Conservation (phyloP, 169 alveolate genomes). For the Cryptosporidium felis region DNA sequence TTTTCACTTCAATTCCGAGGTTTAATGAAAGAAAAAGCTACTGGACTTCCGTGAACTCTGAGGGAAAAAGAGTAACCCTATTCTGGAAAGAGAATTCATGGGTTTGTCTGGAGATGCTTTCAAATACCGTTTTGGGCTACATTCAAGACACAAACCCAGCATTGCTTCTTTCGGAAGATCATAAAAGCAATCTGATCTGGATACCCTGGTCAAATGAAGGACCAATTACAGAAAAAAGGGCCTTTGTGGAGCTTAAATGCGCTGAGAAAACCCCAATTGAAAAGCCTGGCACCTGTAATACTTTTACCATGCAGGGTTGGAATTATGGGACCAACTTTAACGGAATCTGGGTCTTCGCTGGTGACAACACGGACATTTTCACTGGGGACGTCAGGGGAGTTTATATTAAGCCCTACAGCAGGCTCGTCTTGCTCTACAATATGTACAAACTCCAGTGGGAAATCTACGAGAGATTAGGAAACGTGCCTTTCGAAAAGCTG, state of each 20-base stretch:
- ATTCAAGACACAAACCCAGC: constrained; percentile 58
- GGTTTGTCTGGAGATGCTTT: constrained; percentile 31
- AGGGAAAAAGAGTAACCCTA: constrained; percentile 33
- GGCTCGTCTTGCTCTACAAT: constrained; percentile 27
- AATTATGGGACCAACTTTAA: constrained; percentile 39
- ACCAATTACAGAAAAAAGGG: background rate
- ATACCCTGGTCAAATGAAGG: constrained; percentile 42
- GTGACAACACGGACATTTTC: constrained; percentile 20
- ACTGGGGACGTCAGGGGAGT: constrained; percentile 39
- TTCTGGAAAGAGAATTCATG: constrained; percentile 61
- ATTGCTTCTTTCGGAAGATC: background rate
- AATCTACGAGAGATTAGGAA: constrained; percentile 25
- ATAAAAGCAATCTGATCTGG: constrained; percentile 23
- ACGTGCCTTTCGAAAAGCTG: constrained; percentile 10
- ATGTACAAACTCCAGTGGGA: constrained; percentile 59
- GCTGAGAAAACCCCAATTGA: background rate
- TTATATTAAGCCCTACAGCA: constrained; percentile 55
- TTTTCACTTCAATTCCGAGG: constrained; percentile 50
- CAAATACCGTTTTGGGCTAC: constrained; percentile 47
- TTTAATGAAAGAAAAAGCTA: constrained; percentile 24
- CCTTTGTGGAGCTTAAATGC: background rate
- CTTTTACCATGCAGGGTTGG: constrained; percentile 63
- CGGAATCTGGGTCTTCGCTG: constrained; percentile 58
- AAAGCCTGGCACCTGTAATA: constrained; percentile 14
- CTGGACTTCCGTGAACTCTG: constrained; percentile 40